phyloP scores from a whole-genome alignment of 1,284 basidiomycete genomes.

The Fomitopsis pinicola region DNA sequence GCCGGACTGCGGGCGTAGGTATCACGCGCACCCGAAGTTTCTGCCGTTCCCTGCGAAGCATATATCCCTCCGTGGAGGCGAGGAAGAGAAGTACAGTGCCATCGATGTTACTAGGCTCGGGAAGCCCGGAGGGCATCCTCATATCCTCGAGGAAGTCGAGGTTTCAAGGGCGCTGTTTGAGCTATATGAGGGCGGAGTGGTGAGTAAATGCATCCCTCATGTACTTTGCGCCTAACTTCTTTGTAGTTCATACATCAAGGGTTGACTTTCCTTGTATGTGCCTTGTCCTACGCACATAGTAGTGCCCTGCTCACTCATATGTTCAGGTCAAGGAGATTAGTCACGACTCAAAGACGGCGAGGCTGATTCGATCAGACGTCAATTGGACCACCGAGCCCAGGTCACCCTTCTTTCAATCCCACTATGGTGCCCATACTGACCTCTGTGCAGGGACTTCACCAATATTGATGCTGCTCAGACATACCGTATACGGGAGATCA shows the following conservation, averaged over 20 bases:
- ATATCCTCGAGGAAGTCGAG: slow-evolving; percentile 84
- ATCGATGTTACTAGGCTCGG: slow-evolving; percentile 57
- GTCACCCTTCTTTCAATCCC: slow-evolving; percentile 32
- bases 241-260: slow-evolving; percentile 80
- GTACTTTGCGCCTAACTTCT: background rate
- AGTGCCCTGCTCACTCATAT: background rate
- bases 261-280: slow-evolving; percentile 61
- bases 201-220: slow-evolving; percentile 29
- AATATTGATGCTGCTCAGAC: slow-evolving; percentile 80
- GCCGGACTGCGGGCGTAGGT: slow-evolving; percentile 43
- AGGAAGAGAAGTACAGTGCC: slow-evolving; percentile 78
- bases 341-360: slow-evolving; percentile 76
- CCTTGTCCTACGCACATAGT: background rate
- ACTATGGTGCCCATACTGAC: background rate
- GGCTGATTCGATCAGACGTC: slow-evolving; percentile 69
- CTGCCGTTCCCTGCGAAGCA: slow-evolving; percentile 73
- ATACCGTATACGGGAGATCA: slow-evolving; percentile 70
- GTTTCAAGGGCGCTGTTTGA: slow-evolving; percentile 83
- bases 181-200: slow-evolving; percentile 75
- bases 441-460: slow-evolving; percentile 60
- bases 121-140: slow-evolving; percentile 34
- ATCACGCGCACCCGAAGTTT: slow-evolving; percentile 75
- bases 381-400: slow-evolving; percentile 82
- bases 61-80: slow-evolving; percentile 73
- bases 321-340: slow-evolving; percentile 72